Percentiles rank a stretch among this genome's conserved stretches.
Evolutionary conservation across 345 rosid species (phyloP).

Genomic region (Eucalyptus victrix): DNA sequence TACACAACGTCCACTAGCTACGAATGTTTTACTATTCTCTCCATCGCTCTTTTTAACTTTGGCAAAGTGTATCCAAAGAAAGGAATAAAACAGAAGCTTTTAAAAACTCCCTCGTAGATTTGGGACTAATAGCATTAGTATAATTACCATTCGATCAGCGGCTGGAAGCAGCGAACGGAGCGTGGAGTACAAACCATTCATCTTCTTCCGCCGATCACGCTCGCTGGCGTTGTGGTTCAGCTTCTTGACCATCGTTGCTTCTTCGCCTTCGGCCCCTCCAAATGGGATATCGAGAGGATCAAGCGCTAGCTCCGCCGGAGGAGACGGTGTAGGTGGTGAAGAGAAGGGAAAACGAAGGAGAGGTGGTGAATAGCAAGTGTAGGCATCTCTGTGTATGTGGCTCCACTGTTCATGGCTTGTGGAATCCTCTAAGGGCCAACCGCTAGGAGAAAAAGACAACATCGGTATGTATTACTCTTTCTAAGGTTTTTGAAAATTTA

Average conservation of each 20-base stretch:
- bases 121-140: not conserved
- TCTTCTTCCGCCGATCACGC: constrained; percentile 47
- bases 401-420: not conserved
- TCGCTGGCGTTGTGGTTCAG: constrained; percentile 66
- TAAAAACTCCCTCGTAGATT: not conserved
- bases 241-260: constrained; percentile 15
- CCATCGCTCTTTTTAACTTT: not conserved
- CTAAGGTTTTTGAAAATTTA: not conserved
- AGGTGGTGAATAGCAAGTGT: not conserved
- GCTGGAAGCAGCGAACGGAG: constrained; percentile 50
- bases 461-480: not conserved
- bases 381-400: not conserved
- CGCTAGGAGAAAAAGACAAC: not conserved
- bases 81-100: not conserved
- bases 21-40: not conserved
- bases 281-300: not conserved
- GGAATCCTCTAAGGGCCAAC: not conserved
- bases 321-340: not conserved
- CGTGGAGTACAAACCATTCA: constrained; percentile 34
- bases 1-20: not conserved
- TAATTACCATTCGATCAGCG: constrained; percentile 23
- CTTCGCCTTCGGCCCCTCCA: not conserved
- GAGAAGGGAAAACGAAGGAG: not conserved
- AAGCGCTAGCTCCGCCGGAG: not conserved
- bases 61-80: not conserved